Evolutionary conservation across 768 basidiomycete genomes (phyloP).

Genomic region (Mycena filopes): DNA sequence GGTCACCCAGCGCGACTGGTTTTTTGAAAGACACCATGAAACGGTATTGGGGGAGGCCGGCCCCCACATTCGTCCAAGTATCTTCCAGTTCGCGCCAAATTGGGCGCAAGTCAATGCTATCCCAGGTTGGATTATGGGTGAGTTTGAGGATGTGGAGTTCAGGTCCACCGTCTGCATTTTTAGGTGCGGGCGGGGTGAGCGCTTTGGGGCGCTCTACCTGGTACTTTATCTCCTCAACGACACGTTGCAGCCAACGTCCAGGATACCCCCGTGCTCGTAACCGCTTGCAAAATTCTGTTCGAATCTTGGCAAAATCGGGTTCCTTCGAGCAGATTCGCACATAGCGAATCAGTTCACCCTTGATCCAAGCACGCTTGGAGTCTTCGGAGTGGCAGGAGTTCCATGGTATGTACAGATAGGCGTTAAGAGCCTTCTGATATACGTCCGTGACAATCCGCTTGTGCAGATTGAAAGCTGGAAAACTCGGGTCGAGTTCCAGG

Average conservation of each 20-base stretch:
- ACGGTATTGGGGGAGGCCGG: constrained; percentile 6
- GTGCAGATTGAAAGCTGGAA: background rate
- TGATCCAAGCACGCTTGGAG: too few relatives aligned
- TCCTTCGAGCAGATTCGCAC: too few relatives aligned
- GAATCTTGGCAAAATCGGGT: constrained; percentile 18
- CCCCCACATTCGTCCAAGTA: constrained; percentile 1
- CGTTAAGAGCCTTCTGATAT: constrained; percentile 28
- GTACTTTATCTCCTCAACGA: constrained; percentile 21
- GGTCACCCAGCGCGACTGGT: constrained; percentile 24
- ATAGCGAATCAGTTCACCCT: too few relatives aligned
- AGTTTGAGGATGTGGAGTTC: constrained; percentile 24
- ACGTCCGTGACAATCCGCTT: constrained; percentile 14
- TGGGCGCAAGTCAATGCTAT: constrained; percentile 4
- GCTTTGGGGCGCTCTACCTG: constrained; percentile 16
- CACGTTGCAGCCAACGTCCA: constrained; percentile 18
- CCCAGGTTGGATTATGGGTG: constrained; percentile 21
- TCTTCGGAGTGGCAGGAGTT: too few relatives aligned
- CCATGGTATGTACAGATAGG: too few relatives aligned
- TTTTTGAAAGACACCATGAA: constrained; percentile 15
- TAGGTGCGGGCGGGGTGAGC: background rate
- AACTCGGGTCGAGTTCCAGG: constrained; percentile 4
- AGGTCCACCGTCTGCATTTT: background rate
- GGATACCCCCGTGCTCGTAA: constrained; percentile 24
- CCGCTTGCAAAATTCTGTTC: background rate
- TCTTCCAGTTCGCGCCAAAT: constrained; percentile 11